These are phyloP conservation scores for Mortierella sp. DNA, from an alignment of 371 early-diverging fungal species.

Conservation along the genomic window DNA sequence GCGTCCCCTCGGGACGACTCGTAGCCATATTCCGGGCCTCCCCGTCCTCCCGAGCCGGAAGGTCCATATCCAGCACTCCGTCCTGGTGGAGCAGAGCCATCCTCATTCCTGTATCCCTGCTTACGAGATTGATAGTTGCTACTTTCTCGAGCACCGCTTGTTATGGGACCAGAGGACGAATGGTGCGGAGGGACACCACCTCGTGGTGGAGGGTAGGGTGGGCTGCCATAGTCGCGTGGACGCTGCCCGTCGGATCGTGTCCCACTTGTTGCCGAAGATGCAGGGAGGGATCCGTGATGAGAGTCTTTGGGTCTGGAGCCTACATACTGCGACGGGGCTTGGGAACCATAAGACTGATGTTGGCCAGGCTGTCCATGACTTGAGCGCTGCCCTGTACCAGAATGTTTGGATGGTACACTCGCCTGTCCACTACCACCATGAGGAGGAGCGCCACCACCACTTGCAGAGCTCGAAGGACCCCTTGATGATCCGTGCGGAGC, in stretches of 20 bases:
- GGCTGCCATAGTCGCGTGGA: slow-evolving; percentile 17
- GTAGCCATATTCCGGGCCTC: slow-evolving; percentile 19
- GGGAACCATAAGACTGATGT: slow-evolving; percentile 28
- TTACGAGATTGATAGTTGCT: slow-evolving; percentile 37
- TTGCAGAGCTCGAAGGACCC: slow-evolving; percentile 14
- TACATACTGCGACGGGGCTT: slow-evolving; percentile 32
- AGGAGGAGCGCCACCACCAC: slow-evolving; percentile 2
- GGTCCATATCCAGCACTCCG: slow-evolving; percentile 19
- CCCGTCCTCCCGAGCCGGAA: slow-evolving; percentile 1
- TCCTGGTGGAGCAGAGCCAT: slow-evolving; percentile 16
- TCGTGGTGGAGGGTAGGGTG: slow-evolving; percentile 3
- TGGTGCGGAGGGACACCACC: slow-evolving; percentile 13
- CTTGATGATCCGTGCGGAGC: slow-evolving; percentile 14
- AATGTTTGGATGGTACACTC: slow-evolving; percentile 15
- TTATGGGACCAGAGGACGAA: slow-evolving; percentile 14
- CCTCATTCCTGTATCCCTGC: slow-evolving; percentile 18
- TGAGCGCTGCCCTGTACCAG: slow-evolving; percentile 5
- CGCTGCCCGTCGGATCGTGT: slow-evolving; percentile 17
- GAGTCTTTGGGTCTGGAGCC: slow-evolving; percentile 25
- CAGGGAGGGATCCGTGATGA: slow-evolving; percentile 6
- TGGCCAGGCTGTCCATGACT: slow-evolving; percentile 18
- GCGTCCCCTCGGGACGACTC: slow-evolving; percentile 13
- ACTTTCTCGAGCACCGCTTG: slow-evolving; percentile 34
- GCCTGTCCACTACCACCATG: slow-evolving; percentile 20
- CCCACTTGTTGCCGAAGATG: slow-evolving; percentile 3